phyloP scores from a whole-genome alignment of 106 monocot genomes.

The Phalaenopsis aphrodite region DNA sequence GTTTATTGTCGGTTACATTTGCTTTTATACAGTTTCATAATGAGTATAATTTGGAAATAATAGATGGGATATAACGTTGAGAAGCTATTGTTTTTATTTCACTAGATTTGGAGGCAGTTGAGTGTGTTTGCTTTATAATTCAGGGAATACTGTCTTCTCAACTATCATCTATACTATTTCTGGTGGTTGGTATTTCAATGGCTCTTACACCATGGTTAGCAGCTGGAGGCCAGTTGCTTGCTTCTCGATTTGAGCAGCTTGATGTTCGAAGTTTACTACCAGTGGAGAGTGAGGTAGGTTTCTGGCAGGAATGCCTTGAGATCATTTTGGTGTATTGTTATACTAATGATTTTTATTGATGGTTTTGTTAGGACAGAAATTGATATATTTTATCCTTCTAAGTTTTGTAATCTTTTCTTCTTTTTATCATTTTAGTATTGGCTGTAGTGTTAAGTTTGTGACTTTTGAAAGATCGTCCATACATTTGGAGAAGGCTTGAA shows the following conservation, averaged over 20 bases:
- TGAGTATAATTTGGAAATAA: background rate
- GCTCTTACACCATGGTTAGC: slow-evolving; percentile 96
- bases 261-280: slow-evolving; percentile 95
- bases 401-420: background rate
- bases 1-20: background rate
- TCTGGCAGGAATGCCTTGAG: background rate
- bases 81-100: background rate
- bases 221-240: slow-evolving; percentile 88
- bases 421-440: background rate
- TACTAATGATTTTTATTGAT: background rate
- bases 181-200: slow-evolving; percentile 98
- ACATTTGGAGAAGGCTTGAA: background rate
- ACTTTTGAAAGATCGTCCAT: background rate
- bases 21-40: background rate
- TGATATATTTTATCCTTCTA: background rate
- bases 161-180: slow-evolving; percentile 84
- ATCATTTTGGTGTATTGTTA: slow-evolving; percentile 1
- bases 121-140: slow-evolving; percentile 9
- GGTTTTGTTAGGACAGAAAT: background rate
- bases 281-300: slow-evolving; percentile 81
- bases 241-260: slow-evolving; percentile 93
- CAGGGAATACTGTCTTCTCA: slow-evolving; percentile 85
- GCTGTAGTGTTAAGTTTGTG: background rate
- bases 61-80: background rate
- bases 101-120: background rate